These are phyloP conservation scores for Chaetomiaceae sp. DNA, from an alignment of 2,329 filamentous ascomycete genomes.

Conservation along the genomic window DNA sequence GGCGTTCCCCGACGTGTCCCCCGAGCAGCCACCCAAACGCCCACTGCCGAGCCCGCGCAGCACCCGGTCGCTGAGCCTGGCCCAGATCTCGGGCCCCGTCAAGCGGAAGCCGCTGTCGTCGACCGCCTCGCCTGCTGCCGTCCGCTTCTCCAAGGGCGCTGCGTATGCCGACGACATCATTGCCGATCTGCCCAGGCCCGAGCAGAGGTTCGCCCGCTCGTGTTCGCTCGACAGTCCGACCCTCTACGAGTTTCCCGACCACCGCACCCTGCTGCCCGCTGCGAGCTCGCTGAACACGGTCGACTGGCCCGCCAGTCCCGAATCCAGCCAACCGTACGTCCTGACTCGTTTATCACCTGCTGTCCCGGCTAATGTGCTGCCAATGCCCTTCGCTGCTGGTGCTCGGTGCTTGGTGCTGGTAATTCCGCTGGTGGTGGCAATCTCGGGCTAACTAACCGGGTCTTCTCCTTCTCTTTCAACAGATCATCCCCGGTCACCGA, in stretches of 20 bases:
- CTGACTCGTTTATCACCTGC: conserved; percentile 2
- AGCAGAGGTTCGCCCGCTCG: conserved; percentile 50
- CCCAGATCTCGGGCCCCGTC: conserved; percentile 37
- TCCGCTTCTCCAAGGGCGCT: conserved; percentile 38
- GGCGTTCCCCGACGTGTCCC: conserved; percentile 18
- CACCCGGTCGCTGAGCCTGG: conserved; percentile 31
- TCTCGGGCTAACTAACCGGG: conserved; percentile 20
- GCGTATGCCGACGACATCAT: conserved; percentile 33
- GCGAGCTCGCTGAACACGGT: conserved; percentile 16
- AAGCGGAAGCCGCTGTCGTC: conserved; percentile 58
- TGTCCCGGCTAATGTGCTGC: conserved; percentile 17
- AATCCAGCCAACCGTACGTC: conserved; percentile 26
- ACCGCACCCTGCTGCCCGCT: conserved; percentile 13
- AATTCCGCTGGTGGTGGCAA: too few relatives aligned
- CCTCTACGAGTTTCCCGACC: conserved; percentile 52
- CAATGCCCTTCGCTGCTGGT: too few relatives aligned
- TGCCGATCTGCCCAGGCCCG: conserved; percentile 43
- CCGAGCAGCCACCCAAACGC: conserved; percentile 11
- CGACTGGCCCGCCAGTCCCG: conserved; percentile 22
- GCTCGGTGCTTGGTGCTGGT: too few relatives aligned
- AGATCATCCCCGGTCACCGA: conserved; percentile 25
- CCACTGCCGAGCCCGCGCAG: conserved; percentile 28
- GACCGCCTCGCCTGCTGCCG: conserved; percentile 48
- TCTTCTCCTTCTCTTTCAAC: conserved; percentile 7
- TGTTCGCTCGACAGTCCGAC: conserved; percentile 57